phyloP scores from a whole-genome alignment of 495 filamentous ascomycete species.

The Talaromyces wortmannii region DNA sequence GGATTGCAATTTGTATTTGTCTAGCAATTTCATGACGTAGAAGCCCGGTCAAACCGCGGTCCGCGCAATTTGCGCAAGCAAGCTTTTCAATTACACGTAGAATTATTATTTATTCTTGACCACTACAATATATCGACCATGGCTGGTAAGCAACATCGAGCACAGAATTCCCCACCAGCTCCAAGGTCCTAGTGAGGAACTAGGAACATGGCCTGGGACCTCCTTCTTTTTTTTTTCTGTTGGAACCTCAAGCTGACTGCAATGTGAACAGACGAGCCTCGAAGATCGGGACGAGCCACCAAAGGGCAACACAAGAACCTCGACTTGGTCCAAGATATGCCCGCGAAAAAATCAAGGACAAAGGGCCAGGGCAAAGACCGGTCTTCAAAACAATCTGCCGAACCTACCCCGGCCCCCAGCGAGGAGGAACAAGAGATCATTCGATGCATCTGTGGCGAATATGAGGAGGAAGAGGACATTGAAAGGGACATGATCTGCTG shows the following conservation, averaged over 20 bases:
- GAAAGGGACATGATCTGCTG: slow-evolving; percentile 85
- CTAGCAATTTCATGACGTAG: slow-evolving; percentile 39
- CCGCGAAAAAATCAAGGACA: slow-evolving; percentile 53
- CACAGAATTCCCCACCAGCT: not conserved
- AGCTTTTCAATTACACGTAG: slow-evolving; percentile 28
- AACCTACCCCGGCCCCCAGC: slow-evolving; percentile 45
- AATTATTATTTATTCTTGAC: slow-evolving; percentile 12
- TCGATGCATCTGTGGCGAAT: slow-evolving; percentile 87
- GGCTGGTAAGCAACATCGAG: slow-evolving; percentile 38
- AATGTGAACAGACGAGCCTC: slow-evolving; percentile 62
- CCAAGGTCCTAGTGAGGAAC: not conserved
- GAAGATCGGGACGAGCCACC: slow-evolving; percentile 89
- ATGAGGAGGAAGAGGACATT: slow-evolving; percentile 74
- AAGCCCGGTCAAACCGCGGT: slow-evolving; percentile 17
- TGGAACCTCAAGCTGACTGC: slow-evolving; percentile 24
- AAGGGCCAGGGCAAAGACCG: slow-evolving; percentile 53
- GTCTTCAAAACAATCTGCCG: slow-evolving; percentile 34
- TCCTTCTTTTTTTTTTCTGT: not conserved
- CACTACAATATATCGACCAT: slow-evolving; percentile 20
- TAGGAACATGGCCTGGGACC: no score
- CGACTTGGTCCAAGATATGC: slow-evolving; percentile 55
- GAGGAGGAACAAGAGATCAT: slow-evolving; percentile 71
- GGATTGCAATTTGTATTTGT: slow-evolving; percentile 36
- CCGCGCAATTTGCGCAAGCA: slow-evolving; percentile 10
- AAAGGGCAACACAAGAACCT: slow-evolving; percentile 92